Conservation (phyloP, 2,329 filamentous ascomycete species). For the Mariannaea elegans region DNA sequence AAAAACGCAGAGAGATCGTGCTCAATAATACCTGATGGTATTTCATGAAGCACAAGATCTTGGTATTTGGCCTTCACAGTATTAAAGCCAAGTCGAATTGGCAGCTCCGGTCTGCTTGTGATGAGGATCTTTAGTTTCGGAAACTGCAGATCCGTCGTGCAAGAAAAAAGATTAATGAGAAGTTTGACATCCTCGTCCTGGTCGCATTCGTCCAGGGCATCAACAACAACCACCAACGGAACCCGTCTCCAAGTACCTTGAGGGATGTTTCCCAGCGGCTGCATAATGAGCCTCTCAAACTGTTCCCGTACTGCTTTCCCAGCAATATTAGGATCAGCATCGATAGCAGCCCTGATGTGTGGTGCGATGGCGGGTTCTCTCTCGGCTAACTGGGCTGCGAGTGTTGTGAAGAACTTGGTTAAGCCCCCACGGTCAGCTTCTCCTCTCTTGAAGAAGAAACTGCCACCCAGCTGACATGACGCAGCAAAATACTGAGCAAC, state of each 20-base stretch:
- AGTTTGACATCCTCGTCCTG: too few relatives aligned
- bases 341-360: neutral
- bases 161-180: too few relatives aligned
- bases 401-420: conserved; percentile 43
- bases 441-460: conserved; percentile 46
- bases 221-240: neutral
- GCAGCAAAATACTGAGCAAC: conserved; percentile 28
- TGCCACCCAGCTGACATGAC: conserved; percentile 40
- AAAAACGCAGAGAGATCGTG: too few relatives aligned
- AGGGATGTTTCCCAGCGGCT: conserved; percentile 38
- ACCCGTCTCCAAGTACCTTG: neutral
- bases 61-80: too few relatives aligned
- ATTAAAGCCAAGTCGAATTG: too few relatives aligned
- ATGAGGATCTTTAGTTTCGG: too few relatives aligned
- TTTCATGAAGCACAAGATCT: too few relatives aligned
- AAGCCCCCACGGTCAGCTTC: conserved; percentile 49
- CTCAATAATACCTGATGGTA: too few relatives aligned
- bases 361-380: too few relatives aligned
- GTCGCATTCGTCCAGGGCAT: too few relatives aligned
- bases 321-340: conserved; percentile 41
- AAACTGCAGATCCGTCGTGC: too few relatives aligned
- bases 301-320: conserved; percentile 44
- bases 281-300: conserved; percentile 49
- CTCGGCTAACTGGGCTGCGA: conserved; percentile 32
- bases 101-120: too few relatives aligned